Evolutionary conservation across 306 rosid species (phyloP), one percentile per base, ranked within the genome.

Genomic region (Castanea mollissima): DNA sequence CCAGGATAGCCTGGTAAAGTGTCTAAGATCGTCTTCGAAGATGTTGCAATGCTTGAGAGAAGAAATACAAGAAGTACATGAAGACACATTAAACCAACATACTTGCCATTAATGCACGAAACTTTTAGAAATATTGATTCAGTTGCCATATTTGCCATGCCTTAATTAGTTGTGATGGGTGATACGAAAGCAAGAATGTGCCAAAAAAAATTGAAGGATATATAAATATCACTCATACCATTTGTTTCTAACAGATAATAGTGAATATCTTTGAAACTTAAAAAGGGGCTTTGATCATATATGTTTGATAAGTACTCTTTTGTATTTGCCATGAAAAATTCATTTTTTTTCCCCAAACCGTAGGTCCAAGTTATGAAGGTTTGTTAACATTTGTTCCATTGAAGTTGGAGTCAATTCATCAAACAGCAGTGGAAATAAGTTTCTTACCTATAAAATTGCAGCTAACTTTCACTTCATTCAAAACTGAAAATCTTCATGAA

Each of bases 1-100:
- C 79, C 88, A 10, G 71, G 4, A 29, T 75, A 85, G 35, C 88
- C 88, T 0, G 88, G 88, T 1, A 85, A 57, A 25, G 76, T 82
- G 55, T 78, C 76, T 29, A 85, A 71, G 55, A 75, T 20, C 2
- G 76, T 75, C 21, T 35, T 54, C 0, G 81, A 41, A 8, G 46
- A 56, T 71, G 32, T 78, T 46, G 78, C 79, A 21, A 75, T 5
- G 34, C 27, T 15, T 0, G 86, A 80, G 5, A 81, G 70, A 81
- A 85, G 51, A 29, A 73, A 6, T 8, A 85, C 13, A 35, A 67
- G 51, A 67, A 67, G 71, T 20, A 65, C 4, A 67, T 67, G 51
- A 21, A 67, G 5, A 46, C 72, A 34, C n/a, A 67, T 67, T 12
- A 41, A 16, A 19, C 20, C 69, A 12, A 63, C 69, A 63, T 6